phyloP scores from a whole-genome alignment of 305 asterid genomes.

The Euphrasia arctica region DNA sequence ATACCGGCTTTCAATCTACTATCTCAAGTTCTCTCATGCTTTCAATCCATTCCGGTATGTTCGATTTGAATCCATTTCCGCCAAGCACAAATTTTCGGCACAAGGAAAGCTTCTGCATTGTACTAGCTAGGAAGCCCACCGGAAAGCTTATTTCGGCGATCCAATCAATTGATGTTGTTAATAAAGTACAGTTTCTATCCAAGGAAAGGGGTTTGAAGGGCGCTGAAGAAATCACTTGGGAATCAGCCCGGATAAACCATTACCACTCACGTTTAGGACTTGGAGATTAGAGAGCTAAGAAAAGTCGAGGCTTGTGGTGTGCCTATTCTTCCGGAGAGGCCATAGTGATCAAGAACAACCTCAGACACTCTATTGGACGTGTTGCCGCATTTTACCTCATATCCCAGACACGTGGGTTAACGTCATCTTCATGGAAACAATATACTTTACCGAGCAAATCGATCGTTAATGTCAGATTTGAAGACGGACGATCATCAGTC shows the following conservation, averaged over 20 bases:
- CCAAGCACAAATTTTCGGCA: slow-evolving; percentile 47
- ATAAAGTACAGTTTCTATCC: slow-evolving; percentile 60
- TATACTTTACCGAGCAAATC: slow-evolving; percentile 42
- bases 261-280: slow-evolving; percentile 68
- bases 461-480: slow-evolving; percentile 76
- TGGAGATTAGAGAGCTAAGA: slow-evolving; percentile 59
- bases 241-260: slow-evolving; percentile 59
- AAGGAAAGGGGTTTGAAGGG: slow-evolving; percentile 62
- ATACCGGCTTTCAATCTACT: slow-evolving; percentile 63
- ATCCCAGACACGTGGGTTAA: slow-evolving; percentile 69
- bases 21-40: slow-evolving; percentile 65
- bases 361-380: slow-evolving; percentile 84
- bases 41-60: slow-evolving; percentile 81
- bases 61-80: slow-evolving; percentile 50
- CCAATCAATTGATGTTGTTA: slow-evolving; percentile 63
- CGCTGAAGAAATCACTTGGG: slow-evolving; percentile 50
- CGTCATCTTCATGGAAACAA: slow-evolving; percentile 88
- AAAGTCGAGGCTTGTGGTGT: slow-evolving; percentile 62
- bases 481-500: slow-evolving; percentile 83
- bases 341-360: slow-evolving; percentile 75
- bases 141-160: slow-evolving; percentile 52
- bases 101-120: slow-evolving; percentile 66
- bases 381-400: slow-evolving; percentile 69
- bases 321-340: slow-evolving; percentile 78
- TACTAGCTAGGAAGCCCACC: slow-evolving; percentile 54